A percentile compares a stretch with the other conserved stretches of the same genome.
These are phyloP conservation scores for Oxalis stricta DNA, from an alignment of 441 rosid species.

Conservation along the genomic window DNA sequence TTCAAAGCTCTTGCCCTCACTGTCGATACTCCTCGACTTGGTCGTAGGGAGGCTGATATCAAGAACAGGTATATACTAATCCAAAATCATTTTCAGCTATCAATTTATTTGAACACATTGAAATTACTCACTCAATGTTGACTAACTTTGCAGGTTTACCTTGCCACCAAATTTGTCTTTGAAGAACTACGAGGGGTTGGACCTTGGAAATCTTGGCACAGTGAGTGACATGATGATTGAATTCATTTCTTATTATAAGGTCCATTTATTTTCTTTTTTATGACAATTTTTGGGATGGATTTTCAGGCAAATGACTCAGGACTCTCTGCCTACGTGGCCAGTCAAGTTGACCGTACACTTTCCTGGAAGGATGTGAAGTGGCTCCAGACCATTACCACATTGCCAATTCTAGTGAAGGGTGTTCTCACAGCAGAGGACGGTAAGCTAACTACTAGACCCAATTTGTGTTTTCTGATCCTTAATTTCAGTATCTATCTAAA, in stretches of 20 bases:
- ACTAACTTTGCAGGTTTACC: conserved; percentile 35
- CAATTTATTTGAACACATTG: neutral
- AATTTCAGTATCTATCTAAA: no score
- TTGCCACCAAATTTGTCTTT: conserved; percentile 59
- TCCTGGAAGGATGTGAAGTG: conserved; percentile 93
- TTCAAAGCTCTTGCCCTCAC: conserved; percentile 94
- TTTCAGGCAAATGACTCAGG: conserved; percentile 77
- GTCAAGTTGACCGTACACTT: conserved; percentile 70
- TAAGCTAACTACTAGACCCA: conserved; percentile 17
- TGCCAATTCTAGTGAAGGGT: conserved; percentile 91
- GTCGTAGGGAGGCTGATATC: conserved; percentile 94
- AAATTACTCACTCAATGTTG: neutral
- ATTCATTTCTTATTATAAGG: neutral
- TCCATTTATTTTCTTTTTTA: neutral
- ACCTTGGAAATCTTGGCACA: conserved; percentile 63
- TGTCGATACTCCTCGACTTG: conserved; percentile 91
- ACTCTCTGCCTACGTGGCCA: conserved; percentile 76
- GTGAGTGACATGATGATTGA: conserved; percentile 14
- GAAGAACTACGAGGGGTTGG: conserved; percentile 83
- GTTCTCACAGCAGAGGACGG: conserved; percentile 87
- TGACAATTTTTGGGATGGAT: conserved; percentile 1
- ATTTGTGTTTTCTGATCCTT: neutral
- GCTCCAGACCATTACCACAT: conserved; percentile 81
- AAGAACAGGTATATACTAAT: conserved; percentile 61
- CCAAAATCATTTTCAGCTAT: neutral